Base-by-base conservation (phyloP, 208 protist species). In the Leishmania tarentolae region DNA sequence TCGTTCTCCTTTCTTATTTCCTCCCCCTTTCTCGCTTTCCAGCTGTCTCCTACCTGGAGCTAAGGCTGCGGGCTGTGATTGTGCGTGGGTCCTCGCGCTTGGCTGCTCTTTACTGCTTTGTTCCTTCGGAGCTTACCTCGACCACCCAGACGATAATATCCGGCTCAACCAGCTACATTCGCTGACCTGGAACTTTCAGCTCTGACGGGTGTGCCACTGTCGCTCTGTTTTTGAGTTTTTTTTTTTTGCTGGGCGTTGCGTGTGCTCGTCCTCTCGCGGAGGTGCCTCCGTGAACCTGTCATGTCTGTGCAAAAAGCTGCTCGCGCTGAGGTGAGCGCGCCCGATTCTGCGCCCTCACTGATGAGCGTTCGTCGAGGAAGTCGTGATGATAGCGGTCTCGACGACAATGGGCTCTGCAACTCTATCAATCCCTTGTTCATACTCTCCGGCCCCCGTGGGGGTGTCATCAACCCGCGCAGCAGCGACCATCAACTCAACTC, bases 351-450 rank as follows among this genome's bases (percentile, higher is more conserved):
- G 61, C 46, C 24, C 2, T 42, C 53, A 35, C 40, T 61, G 9
- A 5, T 31, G 19, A 35, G 47, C 15, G 76, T 40, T 7, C 76
- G n/a, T 28, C 24, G 47, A 40, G 47, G 1, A 68, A 31, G 42
- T 68, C 6, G 63, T 53, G 71, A 88, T 31, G 83, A 89, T 28
- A 40, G 8, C 68, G 42, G n/a, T 35, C 61, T 35, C 37, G 59
- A 79, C 13, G 78, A 70, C 50, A 72, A 61, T 24, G 70, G 28
- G 59, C 56, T 65, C 71, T 56, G 46, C 75, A 83, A 37, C 50
- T 85, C 90, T 17, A 79, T 95, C 40, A 94, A 95, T 78, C 66
- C 92, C 2, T 87, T 97, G 47, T 95, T 95, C 91, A 59, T 87
- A 37, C 56, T 91, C 6, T 91, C 93, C 21, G 89, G 88, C 5